Evolutionary conservation across 2,329 filamentous ascomycete species (phyloP).

Genomic region (Pestalotiopsis fici): DNA sequence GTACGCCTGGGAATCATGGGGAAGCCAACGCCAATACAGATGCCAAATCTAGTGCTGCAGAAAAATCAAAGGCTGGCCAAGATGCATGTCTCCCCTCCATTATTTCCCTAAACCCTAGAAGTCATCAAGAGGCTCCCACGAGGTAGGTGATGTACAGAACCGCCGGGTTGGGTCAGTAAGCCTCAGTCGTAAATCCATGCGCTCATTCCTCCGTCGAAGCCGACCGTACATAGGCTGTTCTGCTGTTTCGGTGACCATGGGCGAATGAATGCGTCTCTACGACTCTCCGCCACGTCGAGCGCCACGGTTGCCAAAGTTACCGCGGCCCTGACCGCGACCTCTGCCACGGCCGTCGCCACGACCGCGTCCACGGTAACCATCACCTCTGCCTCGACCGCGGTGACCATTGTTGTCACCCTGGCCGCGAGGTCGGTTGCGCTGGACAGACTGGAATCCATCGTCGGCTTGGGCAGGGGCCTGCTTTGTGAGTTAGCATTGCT

Average conservation of each 20-base stretch:
- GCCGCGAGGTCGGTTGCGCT: constrained; percentile 31
- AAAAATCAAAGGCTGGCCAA: constrained; percentile 17
- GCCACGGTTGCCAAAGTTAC: constrained; percentile 21
- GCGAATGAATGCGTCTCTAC: constrained; percentile 25
- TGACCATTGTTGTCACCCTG: constrained; percentile 27
- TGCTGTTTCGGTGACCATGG: constrained; percentile 11
- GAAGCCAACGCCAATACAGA: constrained; percentile 7
- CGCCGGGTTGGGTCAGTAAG: background rate
- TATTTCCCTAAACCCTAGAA: background rate
- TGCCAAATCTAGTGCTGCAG: constrained; percentile 15
- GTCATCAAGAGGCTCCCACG: background rate
- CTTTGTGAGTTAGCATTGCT: background rate
- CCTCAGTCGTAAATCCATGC: background rate
- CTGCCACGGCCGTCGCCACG: constrained; percentile 26
- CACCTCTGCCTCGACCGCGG: constrained; percentile 16
- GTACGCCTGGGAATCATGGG: background rate
- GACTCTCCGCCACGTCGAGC: constrained; percentile 28
- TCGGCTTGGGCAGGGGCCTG: constrained; percentile 24
- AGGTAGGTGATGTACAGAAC: background rate
- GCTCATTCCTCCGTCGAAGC: background rate
- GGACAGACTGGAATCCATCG: constrained; percentile 33
- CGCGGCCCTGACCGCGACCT: constrained; percentile 27
- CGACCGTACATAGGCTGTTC: background rate
- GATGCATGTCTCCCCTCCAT: background rate
- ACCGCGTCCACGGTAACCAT: constrained; percentile 27